Conservation (phyloP, 805 yeast genomes). For the Wickerhamomyces mucosus region DNA sequence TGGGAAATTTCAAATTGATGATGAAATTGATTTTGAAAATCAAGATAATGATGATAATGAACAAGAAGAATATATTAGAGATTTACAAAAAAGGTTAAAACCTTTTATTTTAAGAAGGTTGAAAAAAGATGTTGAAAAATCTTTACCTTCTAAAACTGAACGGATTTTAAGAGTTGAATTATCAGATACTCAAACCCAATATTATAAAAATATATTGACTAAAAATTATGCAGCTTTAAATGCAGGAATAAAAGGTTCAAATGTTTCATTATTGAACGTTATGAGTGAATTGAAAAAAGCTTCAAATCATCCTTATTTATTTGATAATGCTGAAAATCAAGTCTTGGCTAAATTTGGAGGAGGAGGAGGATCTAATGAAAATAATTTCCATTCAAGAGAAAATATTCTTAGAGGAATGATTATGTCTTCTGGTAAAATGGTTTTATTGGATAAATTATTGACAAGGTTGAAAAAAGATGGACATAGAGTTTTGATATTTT, state of each 20-base stretch:
- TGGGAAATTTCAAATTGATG: constrained; percentile 80
- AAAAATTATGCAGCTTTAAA: constrained; percentile 87
- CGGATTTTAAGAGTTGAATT: constrained; percentile 91
- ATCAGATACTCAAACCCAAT: constrained; percentile 90
- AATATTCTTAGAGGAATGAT: constrained; percentile 80
- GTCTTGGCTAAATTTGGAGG: constrained; percentile 61
- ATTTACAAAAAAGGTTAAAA: constrained; percentile 73
- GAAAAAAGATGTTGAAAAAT: constrained; percentile 95
- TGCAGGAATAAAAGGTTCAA: constrained; percentile 70
- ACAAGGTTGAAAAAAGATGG: constrained; percentile 86
- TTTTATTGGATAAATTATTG: constrained; percentile 78
- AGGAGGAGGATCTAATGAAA: constrained; percentile 32
- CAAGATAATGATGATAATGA: constrained; percentile 50
- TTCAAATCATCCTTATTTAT: constrained; percentile 91
- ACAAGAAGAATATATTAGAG: constrained; percentile 84
- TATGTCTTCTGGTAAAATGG: constrained; percentile 99
- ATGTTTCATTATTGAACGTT: constrained; percentile 76
- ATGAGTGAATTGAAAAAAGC: constrained; percentile 97
- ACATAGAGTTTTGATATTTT: constrained; percentile 88
- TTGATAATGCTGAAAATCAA: constrained; percentile 85
- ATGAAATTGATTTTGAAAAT: constrained; percentile 89
- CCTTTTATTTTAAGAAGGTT: constrained; percentile 90
- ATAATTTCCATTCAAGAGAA: constrained; percentile 50
- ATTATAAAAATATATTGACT: constrained; percentile 87
- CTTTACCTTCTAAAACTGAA: constrained; percentile 92